Evolutionary conservation across 2,329 filamentous ascomycete species (phyloP), one percentile per base, ranked within the genome.

Genomic region (Alternaria conjuncta): DNA sequence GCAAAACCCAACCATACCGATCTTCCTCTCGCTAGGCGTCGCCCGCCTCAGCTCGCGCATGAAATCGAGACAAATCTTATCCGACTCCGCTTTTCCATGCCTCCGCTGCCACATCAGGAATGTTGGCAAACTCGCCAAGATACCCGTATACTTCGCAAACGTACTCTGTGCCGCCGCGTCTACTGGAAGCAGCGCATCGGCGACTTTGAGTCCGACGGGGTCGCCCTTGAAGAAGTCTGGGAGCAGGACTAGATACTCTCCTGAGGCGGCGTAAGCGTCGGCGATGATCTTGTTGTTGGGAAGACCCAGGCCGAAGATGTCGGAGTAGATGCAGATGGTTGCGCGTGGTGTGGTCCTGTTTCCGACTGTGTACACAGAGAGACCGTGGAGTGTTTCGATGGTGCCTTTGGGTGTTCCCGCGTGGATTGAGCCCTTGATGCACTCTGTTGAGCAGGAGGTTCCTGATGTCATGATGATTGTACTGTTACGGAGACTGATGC

Each of bases 131-230:
- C 46, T 63, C 4, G 79, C 78, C 20, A 83, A 75, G 13, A 83
- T 54, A 9, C 81, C 81, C 1, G 78, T 80, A 60, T 81, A 83
- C 57, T 80, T 81, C 9, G 67, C 60, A 5, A 81, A 66, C 0
- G 69, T 74, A 12, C 76, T 78, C 60, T 80, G 79, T 47, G 76
- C 78, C 2, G 71, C 59, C n/a, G 68, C 74, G 55, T 81, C 77
- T 18, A 77, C 75, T 2, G 80, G 80, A 46, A 81, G 72, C 8
- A 80, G 57, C 20, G 79, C 49, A 61, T 82, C 80, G 5, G 79
- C 79, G 12, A 80, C 28, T 51, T 47, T 64, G 8, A 71, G 61
- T 5, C 49, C 50, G 2, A 74, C 63, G 7, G 68, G 66, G 15
- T 70, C 70, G 55, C 72, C 72, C 57, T 70, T 30, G 59, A 75